These are phyloP conservation scores for Boletus sp. DNA, from an alignment of 768 basidiomycete genomes.

Conservation along the genomic window DNA sequence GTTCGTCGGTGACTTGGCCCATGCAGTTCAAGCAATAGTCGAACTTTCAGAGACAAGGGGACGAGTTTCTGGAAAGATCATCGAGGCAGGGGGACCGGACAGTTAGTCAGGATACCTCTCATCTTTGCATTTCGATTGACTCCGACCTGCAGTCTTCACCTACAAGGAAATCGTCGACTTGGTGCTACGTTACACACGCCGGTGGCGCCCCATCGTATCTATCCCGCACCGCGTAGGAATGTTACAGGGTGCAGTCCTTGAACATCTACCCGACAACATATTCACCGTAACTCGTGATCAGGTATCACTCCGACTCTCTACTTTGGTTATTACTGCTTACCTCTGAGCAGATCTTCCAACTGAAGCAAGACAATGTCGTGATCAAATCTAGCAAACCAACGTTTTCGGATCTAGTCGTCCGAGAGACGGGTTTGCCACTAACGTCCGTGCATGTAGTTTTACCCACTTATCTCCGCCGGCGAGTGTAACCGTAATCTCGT, in stretches of 20 bases:
- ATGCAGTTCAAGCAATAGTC: constrained; percentile 55
- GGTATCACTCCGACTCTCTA: constrained; percentile 33
- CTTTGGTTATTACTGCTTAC: background rate
- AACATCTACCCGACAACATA: constrained; percentile 57
- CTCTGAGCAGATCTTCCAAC: constrained; percentile 52
- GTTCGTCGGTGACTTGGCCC: constrained; percentile 66
- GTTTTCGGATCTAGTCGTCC: constrained; percentile 36
- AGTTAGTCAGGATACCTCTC: constrained; percentile 33
- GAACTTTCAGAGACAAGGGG: constrained; percentile 37
- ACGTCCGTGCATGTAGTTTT: constrained; percentile 51
- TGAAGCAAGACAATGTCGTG: constrained; percentile 57
- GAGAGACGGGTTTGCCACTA: constrained; percentile 37
- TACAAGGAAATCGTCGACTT: constrained; percentile 66
- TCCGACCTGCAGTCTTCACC: constrained; percentile 51
- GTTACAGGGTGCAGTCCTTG: constrained; percentile 62
- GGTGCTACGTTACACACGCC: constrained; percentile 51
- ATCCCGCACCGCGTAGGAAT: constrained; percentile 61
- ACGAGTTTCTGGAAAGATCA: constrained; percentile 39
- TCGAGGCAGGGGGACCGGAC: constrained; percentile 50
- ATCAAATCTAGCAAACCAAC: constrained; percentile 28
- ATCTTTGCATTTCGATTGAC: constrained; percentile 36
- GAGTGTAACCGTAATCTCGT: background rate
- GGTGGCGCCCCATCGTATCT: constrained; percentile 56
- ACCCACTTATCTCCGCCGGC: constrained; percentile 43
- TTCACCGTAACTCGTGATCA: constrained; percentile 71